Percentiles rank a stretch among this genome's conserved stretches.
These are phyloP conservation scores for Musa itinerans DNA, from an alignment of 176 grass and related monocot species.

Conservation along the genomic window DNA sequence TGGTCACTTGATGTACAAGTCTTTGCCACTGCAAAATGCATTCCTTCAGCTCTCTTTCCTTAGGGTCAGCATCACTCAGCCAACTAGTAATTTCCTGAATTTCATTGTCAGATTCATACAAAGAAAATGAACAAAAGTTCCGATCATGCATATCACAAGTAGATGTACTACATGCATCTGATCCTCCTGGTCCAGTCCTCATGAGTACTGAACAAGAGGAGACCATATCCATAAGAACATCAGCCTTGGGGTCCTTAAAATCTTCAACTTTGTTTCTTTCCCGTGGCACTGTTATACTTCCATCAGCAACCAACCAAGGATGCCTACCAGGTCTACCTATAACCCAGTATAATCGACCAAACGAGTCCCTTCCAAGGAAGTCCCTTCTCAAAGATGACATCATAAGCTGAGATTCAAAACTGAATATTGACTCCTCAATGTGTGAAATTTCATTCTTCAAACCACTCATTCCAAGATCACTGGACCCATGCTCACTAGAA, in stretches of 20 bases:
- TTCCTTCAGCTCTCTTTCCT: constrained; percentile 84
- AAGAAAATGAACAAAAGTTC: constrained; percentile 43
- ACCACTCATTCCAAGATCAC: constrained; percentile 50
- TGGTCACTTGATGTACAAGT: constrained; percentile 33
- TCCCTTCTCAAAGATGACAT: constrained; percentile 78
- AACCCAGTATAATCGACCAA: constrained; percentile 80
- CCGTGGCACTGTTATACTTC: constrained; percentile 43
- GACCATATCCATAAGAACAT: not conserved
- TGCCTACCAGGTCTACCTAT: constrained; percentile 63
- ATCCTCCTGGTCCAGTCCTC: not conserved
- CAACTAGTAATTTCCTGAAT: constrained; percentile 60
- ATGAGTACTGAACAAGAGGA: not conserved
- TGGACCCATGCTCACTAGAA: constrained; percentile 25
- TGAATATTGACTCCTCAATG: constrained; percentile 63
- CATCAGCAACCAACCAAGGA: constrained; percentile 71
- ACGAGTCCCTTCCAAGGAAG: constrained; percentile 78
- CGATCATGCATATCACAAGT: constrained; percentile 44
- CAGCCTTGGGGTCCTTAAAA: constrained; percentile 21
- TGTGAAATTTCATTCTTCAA: constrained; percentile 58
- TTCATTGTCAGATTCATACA: constrained; percentile 83
- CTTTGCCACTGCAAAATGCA: constrained; percentile 76
- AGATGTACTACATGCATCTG: constrained; percentile 38
- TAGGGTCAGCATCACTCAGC: constrained; percentile 64
- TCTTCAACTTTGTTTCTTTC: constrained; percentile 36
- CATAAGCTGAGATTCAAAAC: constrained; percentile 56